Base-by-base conservation (phyloP, 352 stramenopile genomes). In the Globisporangium middletonii region DNA sequence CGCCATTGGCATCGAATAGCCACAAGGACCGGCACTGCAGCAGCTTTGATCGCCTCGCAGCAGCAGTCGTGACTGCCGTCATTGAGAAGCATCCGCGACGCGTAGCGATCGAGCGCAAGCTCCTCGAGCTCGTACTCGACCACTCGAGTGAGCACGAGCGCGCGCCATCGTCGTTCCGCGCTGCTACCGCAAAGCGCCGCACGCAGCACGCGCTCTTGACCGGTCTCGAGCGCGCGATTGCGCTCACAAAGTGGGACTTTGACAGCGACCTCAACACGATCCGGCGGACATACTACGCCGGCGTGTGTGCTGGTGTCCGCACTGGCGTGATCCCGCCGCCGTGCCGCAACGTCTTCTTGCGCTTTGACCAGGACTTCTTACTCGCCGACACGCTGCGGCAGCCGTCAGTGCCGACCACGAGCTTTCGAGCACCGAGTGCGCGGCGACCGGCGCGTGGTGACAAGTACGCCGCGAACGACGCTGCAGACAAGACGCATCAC, bases 201-300 rank as follows among this genome's bases (percentile, higher is more conserved):
- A 45, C 2, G 13, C 15, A 19, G 13, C 15, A 19, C 4, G 13
- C 35, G 16, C 28, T 62, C 37, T 3, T 49, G 54, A 2, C 13
- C 1, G 65, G 53, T 1, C 23, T 72, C 1, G 62, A 62, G 23
- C 59, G 64, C 26, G 79, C 67, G 16, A 64, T 84, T 33, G 48
- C 44, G 5, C 46, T 84, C 27, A 81, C 74, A 2, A 69, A 64
- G 12, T 81, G 75, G 56, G 69, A 75, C 38, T 84, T 74, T 37
- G 58, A 68, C 30, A 81, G 72, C 49, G 64, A 76, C 15, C 30
- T 81, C 3, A 72, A 81, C 47, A 28, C 43, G 0, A 33, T 84
- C 30, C 55, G 63, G 7, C 52, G 64, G 4, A 74, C 74, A 4
- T 84, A 81, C 53, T 79, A 73, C 37, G 55, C 65, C 1, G 59